phyloP scores from a whole-genome alignment of 352 stramenopile genomes.

The Globisporangium perplexum region DNA sequence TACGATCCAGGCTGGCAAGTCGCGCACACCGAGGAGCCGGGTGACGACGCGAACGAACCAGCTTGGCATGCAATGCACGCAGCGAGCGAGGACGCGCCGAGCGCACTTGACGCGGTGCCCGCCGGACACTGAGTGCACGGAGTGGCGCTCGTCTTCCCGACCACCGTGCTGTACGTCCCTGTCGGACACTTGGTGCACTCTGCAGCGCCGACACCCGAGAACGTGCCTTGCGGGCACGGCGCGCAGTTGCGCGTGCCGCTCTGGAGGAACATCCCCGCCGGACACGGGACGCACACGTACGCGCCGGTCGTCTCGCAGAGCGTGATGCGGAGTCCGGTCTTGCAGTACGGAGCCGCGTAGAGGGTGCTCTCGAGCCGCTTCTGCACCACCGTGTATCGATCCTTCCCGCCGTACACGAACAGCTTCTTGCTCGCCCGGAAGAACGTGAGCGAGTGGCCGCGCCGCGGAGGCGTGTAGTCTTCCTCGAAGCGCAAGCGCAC shows the following conservation, averaged over 20 bases:
- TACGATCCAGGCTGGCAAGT: slow-evolving; percentile 28
- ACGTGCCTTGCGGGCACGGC: slow-evolving; percentile 35
- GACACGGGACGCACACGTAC: slow-evolving; percentile 66
- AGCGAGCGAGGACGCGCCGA: slow-evolving; percentile 23
- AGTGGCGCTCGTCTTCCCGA: slow-evolving; percentile 25
- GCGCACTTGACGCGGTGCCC: slow-evolving; percentile 38
- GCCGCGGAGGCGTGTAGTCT: slow-evolving; percentile 44
- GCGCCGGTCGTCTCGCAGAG: slow-evolving; percentile 36
- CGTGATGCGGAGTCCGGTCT: slow-evolving; percentile 40
- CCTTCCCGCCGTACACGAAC: slow-evolving; percentile 56
- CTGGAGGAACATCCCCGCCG: slow-evolving; percentile 49
- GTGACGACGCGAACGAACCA: slow-evolving; percentile 20
- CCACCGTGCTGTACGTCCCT: slow-evolving; percentile 41
- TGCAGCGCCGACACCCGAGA: slow-evolving; percentile 30
- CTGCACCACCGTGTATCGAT: slow-evolving; percentile 55
- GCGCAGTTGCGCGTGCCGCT: slow-evolving; percentile 46
- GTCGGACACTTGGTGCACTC: slow-evolving; percentile 39
- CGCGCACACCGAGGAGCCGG: slow-evolving; percentile 15
- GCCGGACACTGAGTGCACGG: slow-evolving; percentile 41
- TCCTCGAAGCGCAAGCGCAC: slow-evolving; percentile 37
- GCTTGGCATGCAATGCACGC: slow-evolving; percentile 26
- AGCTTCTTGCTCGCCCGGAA: slow-evolving; percentile 23
- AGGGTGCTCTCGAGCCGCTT: slow-evolving; percentile 42
- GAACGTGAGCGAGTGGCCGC: slow-evolving; percentile 49
- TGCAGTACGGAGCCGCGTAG: slow-evolving; percentile 50